phyloP scores from a whole-genome alignment of 75 land plant genomes.

The Chamaecyparis obtusa region DNA sequence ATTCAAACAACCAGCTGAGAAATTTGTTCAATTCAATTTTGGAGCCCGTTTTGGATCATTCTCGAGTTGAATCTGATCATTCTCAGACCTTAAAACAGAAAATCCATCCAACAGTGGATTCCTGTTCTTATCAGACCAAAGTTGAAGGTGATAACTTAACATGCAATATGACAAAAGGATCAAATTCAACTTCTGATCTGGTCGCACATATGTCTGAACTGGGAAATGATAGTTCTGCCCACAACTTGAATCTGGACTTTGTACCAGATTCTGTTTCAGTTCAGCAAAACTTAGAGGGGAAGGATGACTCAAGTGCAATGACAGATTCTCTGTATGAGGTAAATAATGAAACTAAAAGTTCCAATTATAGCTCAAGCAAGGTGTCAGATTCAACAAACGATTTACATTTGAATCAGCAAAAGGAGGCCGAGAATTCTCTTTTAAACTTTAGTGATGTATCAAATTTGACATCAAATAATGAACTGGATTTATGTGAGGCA shows the following conservation, averaged over 20 bases:
- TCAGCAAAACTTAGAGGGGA: not conserved
- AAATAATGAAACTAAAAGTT: not conserved
- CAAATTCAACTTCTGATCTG: conserved; percentile 7
- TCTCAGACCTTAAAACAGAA: not conserved
- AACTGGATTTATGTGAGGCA: not conserved
- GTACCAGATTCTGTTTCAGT: conserved; percentile 11
- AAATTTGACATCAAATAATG: not conserved
- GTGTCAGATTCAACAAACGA: not conserved
- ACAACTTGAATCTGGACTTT: not conserved
- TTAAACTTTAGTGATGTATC: not conserved
- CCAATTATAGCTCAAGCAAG: not conserved
- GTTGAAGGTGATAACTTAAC: not conserved
- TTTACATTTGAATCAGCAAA: not conserved
- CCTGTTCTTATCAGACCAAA: not conserved
- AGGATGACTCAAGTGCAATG: not conserved
- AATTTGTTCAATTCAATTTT: not conserved
- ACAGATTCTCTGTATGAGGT: conserved; percentile 2
- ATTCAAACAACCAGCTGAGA: not conserved
- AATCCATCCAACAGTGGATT: not conserved
- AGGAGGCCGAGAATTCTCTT: not conserved
- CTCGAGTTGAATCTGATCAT: not conserved
- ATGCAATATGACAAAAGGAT: not conserved
- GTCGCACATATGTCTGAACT: not conserved
- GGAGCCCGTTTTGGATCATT: not conserved
- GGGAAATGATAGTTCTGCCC: not conserved